Evolutionary conservation across 805 yeast genomes (phyloP).

Genomic region (Spathaspora boniae): DNA sequence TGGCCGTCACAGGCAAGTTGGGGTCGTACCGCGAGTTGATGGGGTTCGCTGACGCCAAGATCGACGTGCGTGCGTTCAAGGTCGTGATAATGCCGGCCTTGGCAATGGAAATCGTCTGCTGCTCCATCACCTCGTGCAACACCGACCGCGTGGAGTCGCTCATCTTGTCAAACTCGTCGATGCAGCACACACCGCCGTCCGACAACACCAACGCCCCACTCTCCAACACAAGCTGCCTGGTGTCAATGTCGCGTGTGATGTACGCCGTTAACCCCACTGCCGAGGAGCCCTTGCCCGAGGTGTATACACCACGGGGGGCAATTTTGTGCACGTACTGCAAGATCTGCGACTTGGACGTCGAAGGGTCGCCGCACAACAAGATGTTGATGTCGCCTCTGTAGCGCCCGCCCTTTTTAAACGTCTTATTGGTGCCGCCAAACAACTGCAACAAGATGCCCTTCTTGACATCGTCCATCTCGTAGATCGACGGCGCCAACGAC

Average conservation of each 20-base stretch:
- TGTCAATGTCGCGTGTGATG: conserved; percentile 89
- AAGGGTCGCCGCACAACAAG: conserved; percentile 95
- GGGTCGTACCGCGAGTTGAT: conserved; percentile 95
- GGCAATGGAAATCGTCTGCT: conserved; percentile 96
- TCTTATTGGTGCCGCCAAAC: conserved; percentile 94
- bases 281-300: conserved; percentile 98
- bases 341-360: conserved; percentile 93
- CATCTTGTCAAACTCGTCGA: conserved; percentile 99
- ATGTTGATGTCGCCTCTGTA: conserved; percentile 95
- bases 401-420: conserved; percentile 83
- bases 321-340: conserved; percentile 94
- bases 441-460: conserved; percentile 90
- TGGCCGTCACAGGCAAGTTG: conserved; percentile 88
- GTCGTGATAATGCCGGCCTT: conserved; percentile 98
- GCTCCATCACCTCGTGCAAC: conserved; percentile 98
- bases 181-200: conserved; percentile 98
- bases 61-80: conserved; percentile 91
- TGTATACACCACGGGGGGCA: conserved; percentile 96
- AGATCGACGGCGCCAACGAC: conserved; percentile 95
- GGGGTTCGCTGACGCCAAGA: conserved; percentile 95
- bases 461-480: conserved; percentile 93
- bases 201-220: conserved; percentile 94
- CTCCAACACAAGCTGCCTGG: conserved; percentile 89
- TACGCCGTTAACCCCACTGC: conserved; percentile 99
- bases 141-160: conserved; percentile 91